Evolutionary conservation across 2,329 filamentous ascomycete genomes (phyloP), one percentile per base, ranked within the genome.

Genomic region (Epichloe gansuensis): DNA sequence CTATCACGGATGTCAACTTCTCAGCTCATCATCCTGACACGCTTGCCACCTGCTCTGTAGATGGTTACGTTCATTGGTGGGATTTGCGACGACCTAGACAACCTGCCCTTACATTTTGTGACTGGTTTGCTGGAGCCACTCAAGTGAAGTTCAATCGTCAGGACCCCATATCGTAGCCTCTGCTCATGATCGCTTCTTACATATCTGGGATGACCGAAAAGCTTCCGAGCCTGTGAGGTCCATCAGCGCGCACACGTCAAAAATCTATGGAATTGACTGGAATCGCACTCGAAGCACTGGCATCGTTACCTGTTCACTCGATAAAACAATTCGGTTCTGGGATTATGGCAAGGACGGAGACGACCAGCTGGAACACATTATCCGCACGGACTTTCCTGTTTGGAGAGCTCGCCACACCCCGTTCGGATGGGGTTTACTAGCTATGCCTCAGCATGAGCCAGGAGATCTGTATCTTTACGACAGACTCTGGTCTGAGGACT

Each of bases 231-330:
- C 91, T 5, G 70, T 96, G 44, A 83, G 83, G 55, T 91, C 88
- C 15, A 94, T 96, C 56, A 83, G 84, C 63, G 91, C 91, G 0
- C 91, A 96, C 62, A 82, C 81, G 35, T 95, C 90, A 39, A 96
- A 95, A 68, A 95, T 96, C 55, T 96, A 96, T 64, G 91, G 91
- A 31, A 75, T 96, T 37, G 91, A 96, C 68, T 96, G 91, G 91
- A 94, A 94, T 63, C 81, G 91, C 50, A 85, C 85, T 12, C 76
- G 83, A 47, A 70, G 81, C 2, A 84, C 81, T 9, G 83, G 82
- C 38, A 74, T 96, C 49, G 82, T 89, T 5, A 96, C 91, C 3
- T 96, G 91, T 67, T 95, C 91, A 1, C 73, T 96, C 48, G 91
- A 96, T 64, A 89, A 85, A 65, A 94, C 85, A 42, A 91, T 96